phyloP scores from a whole-genome alignment of 2,329 filamentous ascomycete genomes.

The Aureobasidium zeae region DNA sequence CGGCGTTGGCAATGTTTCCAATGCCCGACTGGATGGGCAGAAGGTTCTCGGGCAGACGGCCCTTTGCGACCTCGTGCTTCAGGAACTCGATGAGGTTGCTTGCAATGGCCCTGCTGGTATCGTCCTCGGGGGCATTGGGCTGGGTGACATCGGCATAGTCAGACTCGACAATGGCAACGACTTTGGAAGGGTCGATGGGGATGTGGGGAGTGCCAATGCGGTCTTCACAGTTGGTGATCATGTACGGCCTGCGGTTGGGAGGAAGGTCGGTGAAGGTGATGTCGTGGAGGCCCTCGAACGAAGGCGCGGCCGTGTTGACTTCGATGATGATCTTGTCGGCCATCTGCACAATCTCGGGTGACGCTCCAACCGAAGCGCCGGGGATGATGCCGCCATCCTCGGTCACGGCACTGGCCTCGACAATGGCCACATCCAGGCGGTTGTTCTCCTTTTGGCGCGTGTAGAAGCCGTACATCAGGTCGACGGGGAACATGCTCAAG shows the following conservation, averaged over 20 bases:
- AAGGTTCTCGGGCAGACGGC: constrained; percentile 65
- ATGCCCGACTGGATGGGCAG: constrained; percentile 81
- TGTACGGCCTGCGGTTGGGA: constrained; percentile 70
- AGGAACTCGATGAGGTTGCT: constrained; percentile 73
- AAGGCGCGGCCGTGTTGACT: constrained; percentile 78
- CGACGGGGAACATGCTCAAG: constrained; percentile 81
- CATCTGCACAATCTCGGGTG: constrained; percentile 79
- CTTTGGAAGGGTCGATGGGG: constrained; percentile 73
- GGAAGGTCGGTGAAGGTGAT: constrained; percentile 84
- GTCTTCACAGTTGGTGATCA: constrained; percentile 78
- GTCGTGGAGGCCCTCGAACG: constrained; percentile 80
- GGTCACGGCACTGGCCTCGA: constrained; percentile 74
- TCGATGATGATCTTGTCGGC: constrained; percentile 91
- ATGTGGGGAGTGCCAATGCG: constrained; percentile 76
- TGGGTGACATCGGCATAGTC: constrained; percentile 71
- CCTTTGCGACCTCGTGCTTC: constrained; percentile 73
- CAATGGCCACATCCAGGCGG: constrained; percentile 70
- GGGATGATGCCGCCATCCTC: constrained; percentile 84
- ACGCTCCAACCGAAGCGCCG: constrained; percentile 75
- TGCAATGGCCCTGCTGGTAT: constrained; percentile 62
- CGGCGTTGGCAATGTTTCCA: constrained; percentile 87
- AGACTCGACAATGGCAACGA: constrained; percentile 75
- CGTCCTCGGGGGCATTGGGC: constrained; percentile 70
- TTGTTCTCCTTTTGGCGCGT: constrained; percentile 68
- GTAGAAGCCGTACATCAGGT: constrained; percentile 69